Evolutionary conservation across 805 yeast species (phyloP).

Genomic region (Geotrichum ghanense): DNA sequence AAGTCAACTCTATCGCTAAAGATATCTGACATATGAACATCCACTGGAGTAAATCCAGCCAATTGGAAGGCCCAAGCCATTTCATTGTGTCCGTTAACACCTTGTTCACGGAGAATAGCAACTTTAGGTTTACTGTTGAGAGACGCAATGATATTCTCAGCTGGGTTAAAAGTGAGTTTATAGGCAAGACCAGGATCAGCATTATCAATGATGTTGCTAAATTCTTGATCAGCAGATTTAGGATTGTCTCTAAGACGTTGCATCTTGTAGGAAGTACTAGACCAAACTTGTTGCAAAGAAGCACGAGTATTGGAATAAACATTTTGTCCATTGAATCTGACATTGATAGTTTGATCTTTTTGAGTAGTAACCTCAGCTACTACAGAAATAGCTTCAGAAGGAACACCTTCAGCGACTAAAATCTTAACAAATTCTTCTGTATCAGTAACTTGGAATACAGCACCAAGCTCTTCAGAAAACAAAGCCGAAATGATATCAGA

Average conservation of each 20-base stretch:
- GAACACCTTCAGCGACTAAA: constrained; percentile 48
- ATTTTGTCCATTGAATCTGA: constrained; percentile 34
- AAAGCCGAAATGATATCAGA: constrained; percentile 40
- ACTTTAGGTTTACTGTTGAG: constrained; percentile 59
- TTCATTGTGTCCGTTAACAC: constrained; percentile 96
- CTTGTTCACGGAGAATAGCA: constrained; percentile 95
- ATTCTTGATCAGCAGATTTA: constrained; percentile 78
- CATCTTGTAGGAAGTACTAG: constrained; percentile 76
- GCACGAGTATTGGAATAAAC: constrained; percentile 51
- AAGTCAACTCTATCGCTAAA: constrained; percentile 59
- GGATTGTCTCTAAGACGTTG: constrained; percentile 95
- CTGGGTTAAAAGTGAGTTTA: constrained; percentile 55
- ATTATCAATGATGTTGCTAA: constrained; percentile 60
- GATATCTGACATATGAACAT: constrained; percentile 94
- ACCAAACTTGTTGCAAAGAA: constrained; percentile 71
- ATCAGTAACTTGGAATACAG: constrained; percentile 79
- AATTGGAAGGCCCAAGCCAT: constrained; percentile 96
- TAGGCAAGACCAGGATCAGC: constrained; percentile 82
- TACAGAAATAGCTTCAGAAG: constrained; percentile 39
- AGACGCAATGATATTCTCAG: constrained; percentile 21
- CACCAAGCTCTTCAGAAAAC: constrained; percentile 92
- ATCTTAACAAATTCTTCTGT: constrained; percentile 42
- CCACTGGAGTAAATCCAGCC: constrained; percentile 90
- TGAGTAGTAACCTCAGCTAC: constrained; percentile 49
- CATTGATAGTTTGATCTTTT: constrained; percentile 39